Percentiles rank a stretch among this genome's conserved stretches.
Conservation (phyloP, 73 alveolate genomes). For the Paramecium octaurelia region DNA sequence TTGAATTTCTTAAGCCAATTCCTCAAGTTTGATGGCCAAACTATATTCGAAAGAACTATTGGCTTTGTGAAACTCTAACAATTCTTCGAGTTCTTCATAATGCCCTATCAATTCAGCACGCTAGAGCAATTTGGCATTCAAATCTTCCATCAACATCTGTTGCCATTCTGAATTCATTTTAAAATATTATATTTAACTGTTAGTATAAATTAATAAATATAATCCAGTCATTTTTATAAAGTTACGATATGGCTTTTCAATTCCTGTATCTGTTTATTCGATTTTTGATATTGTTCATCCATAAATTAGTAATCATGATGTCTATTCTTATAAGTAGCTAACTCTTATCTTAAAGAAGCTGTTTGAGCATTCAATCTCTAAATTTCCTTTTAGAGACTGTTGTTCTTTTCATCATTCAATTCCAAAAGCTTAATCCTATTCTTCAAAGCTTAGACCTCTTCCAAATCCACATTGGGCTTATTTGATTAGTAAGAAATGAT, state of each 20-base stretch:
- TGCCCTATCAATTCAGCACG: conserved; percentile 22
- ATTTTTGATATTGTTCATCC: not conserved
- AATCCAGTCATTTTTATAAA: not conserved
- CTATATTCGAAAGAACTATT: conserved; percentile 3
- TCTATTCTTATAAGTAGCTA: not conserved
- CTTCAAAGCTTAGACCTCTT: not conserved
- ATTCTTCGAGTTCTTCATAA: conserved; percentile 33
- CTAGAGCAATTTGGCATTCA: conserved; percentile 8
- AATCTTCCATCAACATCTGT: conserved; percentile 22
- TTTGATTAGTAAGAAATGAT: not conserved
- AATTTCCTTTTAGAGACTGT: not conserved
- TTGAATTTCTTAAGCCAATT: not conserved
- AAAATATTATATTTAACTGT: not conserved
- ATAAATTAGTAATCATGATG: conserved; percentile 1
- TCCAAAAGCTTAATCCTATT: not conserved
- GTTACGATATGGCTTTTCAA: not conserved
- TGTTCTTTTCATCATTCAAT: not conserved
- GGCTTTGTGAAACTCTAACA: not conserved
- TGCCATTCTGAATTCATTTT: not conserved
- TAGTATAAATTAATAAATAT: not conserved
- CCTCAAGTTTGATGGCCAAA: not conserved
- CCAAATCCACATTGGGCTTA: not conserved
- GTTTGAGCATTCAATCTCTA: not conserved
- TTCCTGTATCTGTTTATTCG: not conserved
- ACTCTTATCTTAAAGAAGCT: not conserved